Conservation (phyloP, 2,329 filamentous ascomycete genomes). For the Diaporthe sp. region DNA sequence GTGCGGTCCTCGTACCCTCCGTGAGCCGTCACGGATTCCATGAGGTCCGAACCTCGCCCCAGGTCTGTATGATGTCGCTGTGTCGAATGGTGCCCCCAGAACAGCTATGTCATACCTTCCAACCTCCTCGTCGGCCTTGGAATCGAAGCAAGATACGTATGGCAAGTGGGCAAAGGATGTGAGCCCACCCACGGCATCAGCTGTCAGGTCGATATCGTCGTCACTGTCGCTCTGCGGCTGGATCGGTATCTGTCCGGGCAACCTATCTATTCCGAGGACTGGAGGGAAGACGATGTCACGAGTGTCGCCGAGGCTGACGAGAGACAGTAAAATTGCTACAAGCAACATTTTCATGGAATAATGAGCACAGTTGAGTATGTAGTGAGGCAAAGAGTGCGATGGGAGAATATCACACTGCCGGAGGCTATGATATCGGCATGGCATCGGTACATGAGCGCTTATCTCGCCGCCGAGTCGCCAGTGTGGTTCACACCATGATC, state of each 20-base stretch:
- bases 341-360: not conserved
- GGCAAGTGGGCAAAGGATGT: conserved; percentile 36
- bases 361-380: not conserved
- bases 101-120: conserved; percentile 49
- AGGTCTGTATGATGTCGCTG: conserved; percentile 51
- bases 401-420: not conserved
- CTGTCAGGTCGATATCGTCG: conserved; percentile 34
- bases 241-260: conserved; percentile 26
- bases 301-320: not conserved
- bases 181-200: conserved; percentile 30
- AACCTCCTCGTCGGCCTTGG: conserved; percentile 26
- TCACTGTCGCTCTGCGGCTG: conserved; percentile 13
- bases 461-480: not conserved
- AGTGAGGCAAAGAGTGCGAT: not conserved
- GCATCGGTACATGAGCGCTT: not conserved
- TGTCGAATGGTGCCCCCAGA: conserved; percentile 62
- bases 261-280: conserved; percentile 22
- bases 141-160: conserved; percentile 28
- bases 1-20: conserved; percentile 44
- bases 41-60: conserved; percentile 53
- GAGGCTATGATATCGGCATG: not conserved
- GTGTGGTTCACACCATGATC: not conserved
- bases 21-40: conserved; percentile 50
- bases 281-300: conserved; percentile 38
- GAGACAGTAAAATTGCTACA: not conserved